Base-by-base conservation (phyloP, 129 eudicot species). In the Helichrysum umbraculigerum region DNA sequence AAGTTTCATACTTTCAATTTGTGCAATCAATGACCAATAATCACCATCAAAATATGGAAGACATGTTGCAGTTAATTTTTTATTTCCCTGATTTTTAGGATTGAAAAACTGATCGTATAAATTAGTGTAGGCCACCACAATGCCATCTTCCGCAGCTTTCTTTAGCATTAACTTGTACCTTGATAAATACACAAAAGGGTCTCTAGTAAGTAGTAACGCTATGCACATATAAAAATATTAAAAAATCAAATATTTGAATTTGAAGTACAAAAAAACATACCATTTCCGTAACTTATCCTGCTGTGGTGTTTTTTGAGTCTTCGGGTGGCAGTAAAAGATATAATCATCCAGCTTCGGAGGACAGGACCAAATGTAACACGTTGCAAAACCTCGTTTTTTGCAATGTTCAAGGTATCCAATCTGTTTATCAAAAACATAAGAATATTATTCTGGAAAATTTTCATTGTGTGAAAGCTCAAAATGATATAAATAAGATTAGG, bases 321-420 rank as follows among this genome's bases (percentile, higher is more conserved):
- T 86, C 10, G 98, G 98, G 79, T 89, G 98, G 75, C 93, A 83
- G 80, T 86, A 78, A 20, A 92, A 82, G 22, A 92, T 87, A 34
- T 92, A 92, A 73, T 92, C 93, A 34, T 92, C 91, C 80, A 74
- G 85, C 6, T 70, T 66, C 16, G 22, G 90, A 35, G 98, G 98
- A 82, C 93, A 92, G 12, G 93, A 89, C 98, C 98, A 92, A 73
- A 92, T 80, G 81, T 92, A 89, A 85, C 98, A 87, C 63, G 86
- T 81, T 72, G 86, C 73, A 63, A 87, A 92, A 19, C 98, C 96
- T 33, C 87, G 68, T 74, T 76, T 86, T 83, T 86, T 92, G 91
- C 98, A 89, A 42, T 92, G 85, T 56, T 89, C 98, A 25, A 92
- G 91, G 82, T 92, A 92, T 68, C 96, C 98, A 70, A 86, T 79